Evolutionary conservation across 129 eudicot species (phyloP), one percentile per base, ranked within the genome.

Genomic region (Dittrichia graveolens): DNA sequence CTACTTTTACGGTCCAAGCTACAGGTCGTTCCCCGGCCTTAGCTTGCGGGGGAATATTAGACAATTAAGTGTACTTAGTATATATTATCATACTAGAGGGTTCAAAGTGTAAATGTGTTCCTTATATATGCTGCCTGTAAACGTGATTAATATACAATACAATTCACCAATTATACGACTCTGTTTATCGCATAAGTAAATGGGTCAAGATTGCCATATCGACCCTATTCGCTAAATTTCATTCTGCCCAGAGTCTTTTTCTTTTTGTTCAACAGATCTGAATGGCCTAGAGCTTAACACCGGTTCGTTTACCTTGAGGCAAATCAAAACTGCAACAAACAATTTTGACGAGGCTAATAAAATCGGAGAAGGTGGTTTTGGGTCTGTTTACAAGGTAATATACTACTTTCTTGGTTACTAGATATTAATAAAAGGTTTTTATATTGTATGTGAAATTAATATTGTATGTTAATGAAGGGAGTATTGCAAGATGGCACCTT

Each of bases 301-400:
- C 57, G 85, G 89, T 15, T 82, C 92, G 4, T 89, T 83, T 65
- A 79, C 96, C 5, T 83, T 86, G 61, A 75, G 75, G 77, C 96
- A 89, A 82, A 82, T 89, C 11, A 89, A 80, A 73, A 82, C 84
- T 41, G 90, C 96, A 24, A 90, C 96, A 7, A 80, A 85, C 50
- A 78, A 90, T 65, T 90, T 90, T 13, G 83, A 82, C 79, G 78
- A 57, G 48, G 68, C 88, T 57, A 90, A 87, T 65, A 89, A 89
- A 75, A 80, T 89, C 19, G 96, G 96, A 57, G 96, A 89, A 84
- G 96, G 96, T 83, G 96, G 96, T 79, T 89, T 89, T 82, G 96
- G 96, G 40, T 73, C 90, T 14, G 96, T 89, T 7, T 89, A 77
- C 81, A 85, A 87, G 92, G 96, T 89, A 75, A 46, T 40, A 43